Conservation (phyloP, 371 early-diverging fungal genomes). For the Caulochytrium protostelioides region DNA sequence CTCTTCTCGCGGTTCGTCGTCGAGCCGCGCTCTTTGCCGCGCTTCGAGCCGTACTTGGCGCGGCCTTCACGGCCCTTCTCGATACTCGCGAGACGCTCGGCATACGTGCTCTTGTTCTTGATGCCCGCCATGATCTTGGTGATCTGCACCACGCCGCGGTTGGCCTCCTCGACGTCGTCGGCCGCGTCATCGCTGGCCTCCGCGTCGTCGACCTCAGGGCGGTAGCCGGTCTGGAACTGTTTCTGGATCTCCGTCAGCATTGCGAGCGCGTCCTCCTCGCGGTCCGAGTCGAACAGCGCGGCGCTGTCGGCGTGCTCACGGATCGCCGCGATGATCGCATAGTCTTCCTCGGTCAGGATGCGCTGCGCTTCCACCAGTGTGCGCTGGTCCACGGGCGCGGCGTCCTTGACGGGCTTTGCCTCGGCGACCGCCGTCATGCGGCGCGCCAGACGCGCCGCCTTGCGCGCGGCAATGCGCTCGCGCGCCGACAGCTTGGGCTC, state of each 20-base stretch:
- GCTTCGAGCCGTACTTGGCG: slow-evolving; percentile 69
- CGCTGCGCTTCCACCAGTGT: slow-evolving; percentile 17
- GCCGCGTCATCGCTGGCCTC: background rate
- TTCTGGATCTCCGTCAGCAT: background rate
- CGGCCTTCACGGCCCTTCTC: slow-evolving; percentile 68
- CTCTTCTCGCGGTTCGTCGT: slow-evolving; percentile 82
- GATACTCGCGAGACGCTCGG: slow-evolving; percentile 68
- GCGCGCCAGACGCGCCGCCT: too few species aligned
- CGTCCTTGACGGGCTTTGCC: slow-evolving; percentile 29
- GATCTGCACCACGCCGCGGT: slow-evolving; percentile 31
- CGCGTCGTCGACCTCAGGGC: slow-evolving; percentile 3
- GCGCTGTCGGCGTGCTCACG: slow-evolving; percentile 32
- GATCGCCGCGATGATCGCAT: slow-evolving; percentile 53
- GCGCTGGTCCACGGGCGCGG: slow-evolving; percentile 14
- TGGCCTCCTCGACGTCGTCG: slow-evolving; percentile 1
- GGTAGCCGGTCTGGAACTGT: background rate
- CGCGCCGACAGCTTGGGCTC: background rate
- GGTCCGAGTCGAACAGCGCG: too few species aligned
- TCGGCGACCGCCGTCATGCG: slow-evolving; percentile 11
- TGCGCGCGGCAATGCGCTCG: too few species aligned
- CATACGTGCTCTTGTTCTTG: slow-evolving; percentile 74
- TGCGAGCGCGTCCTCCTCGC: too few species aligned
- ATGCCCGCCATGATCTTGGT: slow-evolving; percentile 54
- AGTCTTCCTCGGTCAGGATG: slow-evolving; percentile 81
- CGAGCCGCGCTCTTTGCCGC: slow-evolving; percentile 57